A percentile compares a stretch with the other conserved stretches of the same genome.
phyloP scores from a whole-genome alignment of 805 yeast species.

The Kluyveromyces aestuarii region DNA sequence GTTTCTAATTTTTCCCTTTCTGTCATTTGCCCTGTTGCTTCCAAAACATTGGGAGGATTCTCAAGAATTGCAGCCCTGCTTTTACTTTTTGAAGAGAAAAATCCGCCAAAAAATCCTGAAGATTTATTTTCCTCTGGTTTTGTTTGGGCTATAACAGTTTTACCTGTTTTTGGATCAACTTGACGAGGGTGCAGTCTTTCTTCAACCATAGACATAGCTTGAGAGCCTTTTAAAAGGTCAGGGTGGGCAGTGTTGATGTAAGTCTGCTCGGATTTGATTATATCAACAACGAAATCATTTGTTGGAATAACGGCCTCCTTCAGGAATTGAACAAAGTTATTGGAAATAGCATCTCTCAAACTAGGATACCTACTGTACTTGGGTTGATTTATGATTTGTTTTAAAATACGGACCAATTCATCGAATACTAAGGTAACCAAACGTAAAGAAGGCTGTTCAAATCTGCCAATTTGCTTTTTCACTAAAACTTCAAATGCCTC shows the following conservation, averaged over 20 bases:
- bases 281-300: slow-evolving; percentile 71
- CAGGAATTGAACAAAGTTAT: slow-evolving; percentile 68
- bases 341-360: slow-evolving; percentile 77
- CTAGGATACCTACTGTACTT: slow-evolving; percentile 85
- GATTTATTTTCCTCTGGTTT: slow-evolving; percentile 34
- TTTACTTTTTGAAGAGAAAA: slow-evolving; percentile 85
- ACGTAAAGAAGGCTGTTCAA: slow-evolving; percentile 86
- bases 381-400: slow-evolving; percentile 74
- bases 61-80: slow-evolving; percentile 93
- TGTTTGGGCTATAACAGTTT: slow-evolving; percentile 44
- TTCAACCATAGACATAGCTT: slow-evolving; percentile 85
- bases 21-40: slow-evolving; percentile 83
- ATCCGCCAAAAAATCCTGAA: slow-evolving; percentile 90
- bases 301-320: slow-evolving; percentile 79
- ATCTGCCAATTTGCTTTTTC: slow-evolving; percentile 84
- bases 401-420: slow-evolving; percentile 83
- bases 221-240: slow-evolving; percentile 87
- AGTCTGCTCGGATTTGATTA: slow-evolving; percentile 80
- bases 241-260: slow-evolving; percentile 98
- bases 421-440: slow-evolving; percentile 88
- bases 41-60: slow-evolving; percentile 91
- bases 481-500: slow-evolving; percentile 95
- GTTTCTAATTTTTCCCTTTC: slow-evolving; percentile 96
- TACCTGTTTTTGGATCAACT: slow-evolving; percentile 86
- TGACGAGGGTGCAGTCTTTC: slow-evolving; percentile 72